Evolutionary conservation across 163 green algal genomes (phyloP).

Genomic region (Coccomyxa subellipsoidea): DNA sequence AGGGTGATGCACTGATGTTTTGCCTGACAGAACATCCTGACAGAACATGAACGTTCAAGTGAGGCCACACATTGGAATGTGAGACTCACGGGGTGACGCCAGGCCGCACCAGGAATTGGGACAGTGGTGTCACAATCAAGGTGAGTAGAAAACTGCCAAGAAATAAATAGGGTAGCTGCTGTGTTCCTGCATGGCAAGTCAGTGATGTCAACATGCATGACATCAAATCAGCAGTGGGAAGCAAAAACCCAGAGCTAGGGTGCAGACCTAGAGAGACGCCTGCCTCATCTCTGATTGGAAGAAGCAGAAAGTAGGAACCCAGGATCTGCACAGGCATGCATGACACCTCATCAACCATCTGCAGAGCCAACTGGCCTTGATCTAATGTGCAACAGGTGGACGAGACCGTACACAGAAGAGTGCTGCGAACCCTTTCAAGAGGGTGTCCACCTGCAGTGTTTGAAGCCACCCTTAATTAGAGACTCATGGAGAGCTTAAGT

Average conservation of each 20-base stretch:
- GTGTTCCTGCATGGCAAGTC: neutral
- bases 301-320: slow-evolving; percentile 66
- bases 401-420: neutral
- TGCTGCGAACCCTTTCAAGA: neutral
- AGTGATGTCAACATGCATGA: neutral
- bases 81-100: neutral
- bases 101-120: slow-evolving; percentile 42
- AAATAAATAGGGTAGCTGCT: neutral
- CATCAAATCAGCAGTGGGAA: neutral
- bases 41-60: neutral
- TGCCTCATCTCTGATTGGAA: slow-evolving; percentile 74
- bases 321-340: slow-evolving; percentile 35
- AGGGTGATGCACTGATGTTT: too few species aligned
- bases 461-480: neutral
- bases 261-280: slow-evolving; percentile 59
- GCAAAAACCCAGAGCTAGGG: neutral
- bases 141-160: neutral
- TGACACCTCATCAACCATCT: neutral
- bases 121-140: slow-evolving; percentile 30
- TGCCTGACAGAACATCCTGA: too few species aligned
- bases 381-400: neutral
- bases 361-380: neutral
- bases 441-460: neutral
- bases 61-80: neutral
- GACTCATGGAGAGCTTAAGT: too few species aligned